Evolutionary conservation across 768 basidiomycete genomes (phyloP), one percentile per base, ranked within the genome.

Genomic region (Lactarius pseudohatsudake): DNA sequence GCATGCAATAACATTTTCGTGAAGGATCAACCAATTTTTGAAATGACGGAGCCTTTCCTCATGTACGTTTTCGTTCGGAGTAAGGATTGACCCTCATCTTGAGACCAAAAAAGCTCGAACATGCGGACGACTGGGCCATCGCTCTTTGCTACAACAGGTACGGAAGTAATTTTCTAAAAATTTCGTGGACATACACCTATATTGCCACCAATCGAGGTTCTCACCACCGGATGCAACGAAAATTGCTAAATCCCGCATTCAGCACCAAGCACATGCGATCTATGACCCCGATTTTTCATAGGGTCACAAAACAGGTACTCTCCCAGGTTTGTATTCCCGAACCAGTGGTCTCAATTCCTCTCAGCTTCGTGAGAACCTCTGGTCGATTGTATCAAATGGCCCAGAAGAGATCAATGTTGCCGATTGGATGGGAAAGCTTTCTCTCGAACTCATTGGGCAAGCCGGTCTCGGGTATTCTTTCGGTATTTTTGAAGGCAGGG

Each of bases 371-470:
- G 43, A 45, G 10, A n/a, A n/a, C 8, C 43, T 45, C 43, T 11
- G 3, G 8, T n/a, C 43, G 20, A 45, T n/a, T n/a, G 43, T 45
- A 8, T 18, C 32, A 13, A 41, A n/a, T 62, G 62, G 9, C 43
- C 43, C 57, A 56, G 20, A 57, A 36, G 68, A 72, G 45, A 59
- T 72, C 41, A 61, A 74, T 26, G 18, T 73, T 8, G 34, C 68
- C 3, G 53, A 56, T 11, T 74, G 69, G 69, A 67, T 70, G 64
- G 58, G 58, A 22, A 61, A 69, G 15, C n/a, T 59, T 22, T 65
- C 72, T 15, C 62, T 73, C 16, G 72, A 73, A 50, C 65, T 71
- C 11, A 67, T 74, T n/a, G 68, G 70, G 9, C 70, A 72, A 66
- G 72, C 67, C 7, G 70, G 73, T 4, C 62, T 74, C 11, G 73